Percentiles rank a stretch among this genome's conserved stretches.
phyloP scores from a whole-genome alignment of 495 filamentous ascomycete species.

The Friedmanniomyces endolithicus region DNA sequence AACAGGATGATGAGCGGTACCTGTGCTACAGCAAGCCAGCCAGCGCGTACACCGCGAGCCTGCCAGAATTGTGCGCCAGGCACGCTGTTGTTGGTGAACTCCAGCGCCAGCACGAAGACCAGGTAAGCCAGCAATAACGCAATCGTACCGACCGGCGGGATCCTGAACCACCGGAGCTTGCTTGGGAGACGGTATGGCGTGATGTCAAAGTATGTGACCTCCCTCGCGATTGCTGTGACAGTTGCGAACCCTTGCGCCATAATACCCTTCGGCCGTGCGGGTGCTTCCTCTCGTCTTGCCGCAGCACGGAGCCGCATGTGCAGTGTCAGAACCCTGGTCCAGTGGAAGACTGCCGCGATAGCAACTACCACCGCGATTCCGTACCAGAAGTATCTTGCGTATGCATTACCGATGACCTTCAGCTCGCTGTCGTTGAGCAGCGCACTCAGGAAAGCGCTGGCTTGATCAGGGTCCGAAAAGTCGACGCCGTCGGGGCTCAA shows the following conservation, averaged over 20 bases:
- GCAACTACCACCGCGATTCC: slow-evolving; percentile 9
- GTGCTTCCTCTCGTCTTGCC: background rate
- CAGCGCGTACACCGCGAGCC: slow-evolving; percentile 11
- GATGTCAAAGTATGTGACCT: slow-evolving; percentile 10
- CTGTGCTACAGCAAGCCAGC: slow-evolving; percentile 19
- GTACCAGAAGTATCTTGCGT: slow-evolving; percentile 19
- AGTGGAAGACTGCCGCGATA: slow-evolving; percentile 10
- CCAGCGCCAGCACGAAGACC: slow-evolving; percentile 15
- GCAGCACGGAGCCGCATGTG: slow-evolving; percentile 9
- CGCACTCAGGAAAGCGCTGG: slow-evolving; percentile 6
- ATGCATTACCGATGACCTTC: slow-evolving; percentile 9
- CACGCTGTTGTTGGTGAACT: slow-evolving; percentile 14
- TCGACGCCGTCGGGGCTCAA: slow-evolving; percentile 11
- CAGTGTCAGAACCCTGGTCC: background rate
- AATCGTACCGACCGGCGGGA: slow-evolving; percentile 3
- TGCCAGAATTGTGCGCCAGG: slow-evolving; percentile 13
- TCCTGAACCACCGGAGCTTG: background rate
- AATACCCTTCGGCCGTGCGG: slow-evolving; percentile 11
- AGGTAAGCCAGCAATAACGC: slow-evolving; percentile 1
- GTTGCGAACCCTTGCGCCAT: slow-evolving; percentile 10
- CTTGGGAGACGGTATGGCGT: slow-evolving; percentile 1
- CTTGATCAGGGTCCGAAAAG: slow-evolving; percentile 10
- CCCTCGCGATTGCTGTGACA: slow-evolving; percentile 14
- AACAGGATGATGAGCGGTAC: slow-evolving; percentile 19
- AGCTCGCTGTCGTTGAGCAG: slow-evolving; percentile 13